Evolutionary conservation across 2,329 filamentous ascomycete species (phyloP).

Genomic region (Talaromyces sp.): DNA sequence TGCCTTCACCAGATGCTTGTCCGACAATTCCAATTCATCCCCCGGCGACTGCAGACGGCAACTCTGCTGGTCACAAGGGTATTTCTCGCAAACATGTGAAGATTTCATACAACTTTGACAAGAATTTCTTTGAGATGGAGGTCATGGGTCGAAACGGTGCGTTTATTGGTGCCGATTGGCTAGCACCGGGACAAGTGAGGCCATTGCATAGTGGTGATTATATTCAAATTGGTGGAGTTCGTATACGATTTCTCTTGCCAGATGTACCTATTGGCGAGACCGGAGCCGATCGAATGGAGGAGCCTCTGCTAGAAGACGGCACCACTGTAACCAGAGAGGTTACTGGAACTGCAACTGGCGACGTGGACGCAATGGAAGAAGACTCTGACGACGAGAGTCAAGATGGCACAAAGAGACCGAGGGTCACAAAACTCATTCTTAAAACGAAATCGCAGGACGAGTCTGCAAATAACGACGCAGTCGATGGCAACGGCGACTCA

Average conservation of each 20-base stretch:
- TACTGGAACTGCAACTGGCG: constrained; percentile 32
- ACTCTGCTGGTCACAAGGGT: constrained; percentile 51
- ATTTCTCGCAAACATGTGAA: constrained; percentile 62
- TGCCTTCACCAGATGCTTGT: constrained; percentile 53
- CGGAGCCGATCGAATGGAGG: constrained; percentile 46
- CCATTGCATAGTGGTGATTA: constrained; percentile 56
- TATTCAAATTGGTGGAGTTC: constrained; percentile 58
- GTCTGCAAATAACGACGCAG: constrained; percentile 25
- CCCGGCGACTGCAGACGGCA: constrained; percentile 45
- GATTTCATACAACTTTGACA: constrained; percentile 59
- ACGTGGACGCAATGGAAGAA: constrained; percentile 13
- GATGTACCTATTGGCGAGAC: constrained; percentile 49
- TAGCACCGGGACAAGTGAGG: constrained; percentile 46
- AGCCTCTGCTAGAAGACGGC: constrained; percentile 37
- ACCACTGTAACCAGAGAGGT: constrained; percentile 24
- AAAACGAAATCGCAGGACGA: constrained; percentile 17
- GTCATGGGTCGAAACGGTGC: constrained; percentile 59
- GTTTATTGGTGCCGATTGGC: constrained; percentile 52
- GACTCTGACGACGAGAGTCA: constrained; percentile 31
- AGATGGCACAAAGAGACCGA: constrained; percentile 10
- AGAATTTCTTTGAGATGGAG: constrained; percentile 56
- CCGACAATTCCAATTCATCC: constrained; percentile 61
- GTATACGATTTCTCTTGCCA: constrained; percentile 56
- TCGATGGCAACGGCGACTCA: constrained; percentile 35
- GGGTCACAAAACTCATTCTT: constrained; percentile 24